These are phyloP conservation scores for Adansonia madagascariensis DNA, from an alignment of 441 rosid species.

Conservation along the genomic window DNA sequence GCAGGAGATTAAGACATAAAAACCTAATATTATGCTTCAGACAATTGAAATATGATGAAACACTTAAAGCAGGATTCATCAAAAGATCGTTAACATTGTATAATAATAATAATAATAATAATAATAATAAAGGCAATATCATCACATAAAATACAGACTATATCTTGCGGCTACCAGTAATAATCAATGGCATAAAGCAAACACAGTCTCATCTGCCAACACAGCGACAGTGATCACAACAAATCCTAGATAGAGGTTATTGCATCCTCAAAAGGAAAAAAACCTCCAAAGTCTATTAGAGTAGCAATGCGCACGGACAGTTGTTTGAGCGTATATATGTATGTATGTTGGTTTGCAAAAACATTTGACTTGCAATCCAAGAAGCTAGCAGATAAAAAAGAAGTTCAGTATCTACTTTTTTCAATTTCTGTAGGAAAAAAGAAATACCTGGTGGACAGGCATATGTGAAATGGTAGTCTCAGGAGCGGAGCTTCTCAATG, in stretches of 20 bases:
- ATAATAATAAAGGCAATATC: conserved; percentile 2
- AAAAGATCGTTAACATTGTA: neutral
- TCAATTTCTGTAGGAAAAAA: conserved; percentile 4
- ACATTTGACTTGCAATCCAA: neutral
- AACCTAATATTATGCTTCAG: conserved; percentile 19
- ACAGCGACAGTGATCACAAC: neutral
- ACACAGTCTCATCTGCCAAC: neutral
- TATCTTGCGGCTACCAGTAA: neutral
- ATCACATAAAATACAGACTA: conserved; percentile 8
- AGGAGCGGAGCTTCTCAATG: conserved; percentile 83
- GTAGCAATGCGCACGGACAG: neutral
- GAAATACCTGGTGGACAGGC: conserved; percentile 90
- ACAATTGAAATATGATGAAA: conserved; percentile 16
- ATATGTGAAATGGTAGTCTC: conserved; percentile 71
- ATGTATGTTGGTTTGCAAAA: neutral
- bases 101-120: conserved; percentile 24
- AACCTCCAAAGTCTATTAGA: neutral
- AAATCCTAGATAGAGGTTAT: conserved; percentile 9
- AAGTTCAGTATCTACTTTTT: neutral
- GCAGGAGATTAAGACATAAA: conserved; percentile 33
- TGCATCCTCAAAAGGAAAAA: conserved; percentile 3
- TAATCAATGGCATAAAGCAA: neutral
- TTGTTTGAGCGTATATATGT: neutral
- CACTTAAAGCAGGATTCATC: conserved; percentile 18
- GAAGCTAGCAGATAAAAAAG: neutral